Percentiles rank a stretch among this genome's conserved stretches.
phyloP scores from a whole-genome alignment of 2,329 filamentous ascomycete species.

The Neoscytalidium dimidiatum region DNA sequence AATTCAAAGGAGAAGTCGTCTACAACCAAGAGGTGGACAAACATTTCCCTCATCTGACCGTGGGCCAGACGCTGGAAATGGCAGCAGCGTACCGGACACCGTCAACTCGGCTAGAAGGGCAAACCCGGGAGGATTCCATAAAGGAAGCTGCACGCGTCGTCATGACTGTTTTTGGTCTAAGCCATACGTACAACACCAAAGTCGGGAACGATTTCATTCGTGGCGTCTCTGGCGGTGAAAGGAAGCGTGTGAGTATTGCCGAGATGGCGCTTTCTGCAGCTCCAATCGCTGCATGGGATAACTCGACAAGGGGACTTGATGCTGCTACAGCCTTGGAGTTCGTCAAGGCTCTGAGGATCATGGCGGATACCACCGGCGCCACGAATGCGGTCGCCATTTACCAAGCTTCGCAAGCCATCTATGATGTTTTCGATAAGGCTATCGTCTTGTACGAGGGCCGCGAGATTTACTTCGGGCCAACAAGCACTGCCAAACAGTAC shows the following conservation, averaged over 20 bases:
- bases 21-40: constrained; percentile 52
- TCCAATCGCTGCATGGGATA: constrained; percentile 48
- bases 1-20: constrained; percentile 49
- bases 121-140: constrained; percentile 45
- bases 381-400: constrained; percentile 62
- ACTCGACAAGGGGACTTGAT: constrained; percentile 43
- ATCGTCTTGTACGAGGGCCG: constrained; percentile 74
- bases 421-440: constrained; percentile 71
- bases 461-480: constrained; percentile 74
- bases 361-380: constrained; percentile 51
- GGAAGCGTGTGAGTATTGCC: constrained; percentile 63
- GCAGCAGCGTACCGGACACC: constrained; percentile 57
- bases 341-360: constrained; percentile 53
- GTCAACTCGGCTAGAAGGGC: constrained; percentile 37
- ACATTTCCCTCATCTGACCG: constrained; percentile 60
- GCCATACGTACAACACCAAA: constrained; percentile 58
- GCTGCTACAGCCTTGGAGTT: constrained; percentile 59
- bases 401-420: constrained; percentile 52
- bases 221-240: constrained; percentile 63
- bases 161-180: constrained; percentile 57
- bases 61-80: constrained; percentile 59
- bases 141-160: constrained; percentile 52
- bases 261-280: constrained; percentile 50
- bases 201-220: constrained; percentile 62
- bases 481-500: constrained; percentile 60